Conservation (phyloP, 2,329 filamentous ascomycete genomes). For the Pseudogymnoascus destructans region DNA sequence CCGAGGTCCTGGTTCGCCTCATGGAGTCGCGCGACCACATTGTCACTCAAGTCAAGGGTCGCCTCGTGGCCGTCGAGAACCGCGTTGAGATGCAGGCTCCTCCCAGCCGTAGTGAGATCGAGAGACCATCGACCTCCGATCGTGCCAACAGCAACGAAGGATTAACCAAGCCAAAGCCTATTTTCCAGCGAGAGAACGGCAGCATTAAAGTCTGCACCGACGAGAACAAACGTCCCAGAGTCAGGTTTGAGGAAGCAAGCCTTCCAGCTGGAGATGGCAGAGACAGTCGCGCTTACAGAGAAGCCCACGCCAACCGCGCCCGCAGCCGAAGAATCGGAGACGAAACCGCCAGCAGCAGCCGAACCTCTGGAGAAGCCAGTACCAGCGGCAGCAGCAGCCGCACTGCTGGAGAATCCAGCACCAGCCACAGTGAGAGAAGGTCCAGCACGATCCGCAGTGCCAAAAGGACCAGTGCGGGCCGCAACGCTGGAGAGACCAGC, state of each 20-base stretch:
- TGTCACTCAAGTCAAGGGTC: background rate
- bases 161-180: background rate
- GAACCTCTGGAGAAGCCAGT: background rate
- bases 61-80: background rate
- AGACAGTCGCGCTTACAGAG: too few species aligned
- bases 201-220: background rate
- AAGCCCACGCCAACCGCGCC: too few species aligned
- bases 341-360: background rate
- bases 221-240: background rate
- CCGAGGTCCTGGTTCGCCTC: background rate
- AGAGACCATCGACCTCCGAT: background rate
- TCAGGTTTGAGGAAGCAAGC: background rate
- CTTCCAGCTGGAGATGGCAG: background rate
- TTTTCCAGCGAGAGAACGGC: background rate
- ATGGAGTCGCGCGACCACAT: background rate
- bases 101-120: background rate
- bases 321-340: background rate
- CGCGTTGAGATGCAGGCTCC: background rate
- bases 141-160: background rate
- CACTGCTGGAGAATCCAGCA: background rate
- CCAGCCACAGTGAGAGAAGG: background rate
- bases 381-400: background rate
- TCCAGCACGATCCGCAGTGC: background rate
- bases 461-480: background rate
- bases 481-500: background rate